Percentiles rank a stretch among this genome's conserved stretches.
These are phyloP conservation scores for Phytophthora tubulina DNA, from an alignment of 352 stramenopile species.

Conservation along the genomic window DNA sequence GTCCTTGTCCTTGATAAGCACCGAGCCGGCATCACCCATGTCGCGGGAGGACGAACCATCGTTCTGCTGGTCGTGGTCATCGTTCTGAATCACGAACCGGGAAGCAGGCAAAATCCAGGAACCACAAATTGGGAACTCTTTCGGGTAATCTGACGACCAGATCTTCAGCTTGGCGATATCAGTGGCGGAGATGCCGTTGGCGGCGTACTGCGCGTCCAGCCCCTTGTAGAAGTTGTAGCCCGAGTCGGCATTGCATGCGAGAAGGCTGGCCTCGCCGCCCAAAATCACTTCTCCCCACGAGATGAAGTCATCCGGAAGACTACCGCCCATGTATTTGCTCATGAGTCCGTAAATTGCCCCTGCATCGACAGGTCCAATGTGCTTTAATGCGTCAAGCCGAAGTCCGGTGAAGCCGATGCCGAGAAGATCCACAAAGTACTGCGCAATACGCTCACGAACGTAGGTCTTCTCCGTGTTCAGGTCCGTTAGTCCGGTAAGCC, in stretches of 20 bases:
- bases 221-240: constrained; percentile 76
- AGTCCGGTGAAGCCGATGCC: constrained; percentile 77
- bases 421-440: constrained; percentile 79
- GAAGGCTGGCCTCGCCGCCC: constrained; percentile 44
- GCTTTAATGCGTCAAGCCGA: constrained; percentile 72
- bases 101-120: constrained; percentile 70
- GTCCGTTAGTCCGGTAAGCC: constrained; percentile 56
- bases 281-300: constrained; percentile 67
- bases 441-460: constrained; percentile 71
- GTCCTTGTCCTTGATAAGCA: constrained; percentile 65
- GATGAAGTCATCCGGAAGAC: constrained; percentile 66
- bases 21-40: constrained; percentile 65
- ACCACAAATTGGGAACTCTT: constrained; percentile 59
- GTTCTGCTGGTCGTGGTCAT: constrained; percentile 79
- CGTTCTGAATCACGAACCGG: constrained; percentile 80
- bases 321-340: constrained; percentile 68
- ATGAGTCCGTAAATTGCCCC: constrained; percentile 62
- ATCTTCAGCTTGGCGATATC: constrained; percentile 84
- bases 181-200: constrained; percentile 53
- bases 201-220: constrained; percentile 53
- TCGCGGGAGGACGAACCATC: constrained; percentile 57
- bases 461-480: constrained; percentile 69
- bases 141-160: constrained; percentile 80
- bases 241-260: constrained; percentile 64
- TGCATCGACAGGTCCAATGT: constrained; percentile 63